Conservation (phyloP, 1,139 yeast species). For the Taphrina confusa region DNA sequence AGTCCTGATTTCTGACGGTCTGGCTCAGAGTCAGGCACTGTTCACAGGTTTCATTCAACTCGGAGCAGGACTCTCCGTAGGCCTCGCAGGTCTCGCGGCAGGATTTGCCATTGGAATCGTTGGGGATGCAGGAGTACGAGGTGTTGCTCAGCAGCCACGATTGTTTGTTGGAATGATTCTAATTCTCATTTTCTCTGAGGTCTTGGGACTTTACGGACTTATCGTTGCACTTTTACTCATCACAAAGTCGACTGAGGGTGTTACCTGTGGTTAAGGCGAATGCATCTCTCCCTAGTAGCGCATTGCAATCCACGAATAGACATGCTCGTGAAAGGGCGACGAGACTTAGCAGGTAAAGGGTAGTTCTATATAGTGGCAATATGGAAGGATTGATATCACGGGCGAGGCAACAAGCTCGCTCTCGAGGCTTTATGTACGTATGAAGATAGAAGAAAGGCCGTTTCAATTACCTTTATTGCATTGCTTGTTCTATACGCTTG, state of each 20-base stretch:
- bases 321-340: too few species aligned
- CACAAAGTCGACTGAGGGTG: conserved; percentile 85
- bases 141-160: conserved; percentile 94
- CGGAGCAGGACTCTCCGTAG: conserved; percentile 93
- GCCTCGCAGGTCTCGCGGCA: conserved; percentile 93
- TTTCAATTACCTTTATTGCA: too few species aligned
- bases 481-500: too few species aligned
- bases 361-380: too few species aligned
- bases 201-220: conserved; percentile 92
- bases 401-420: neutral
- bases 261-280: conserved; percentile 27
- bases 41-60: conserved; percentile 97
- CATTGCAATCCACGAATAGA: too few species aligned
- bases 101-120: conserved; percentile 99
- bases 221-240: conserved; percentile 89
- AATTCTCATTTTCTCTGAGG: conserved; percentile 94
- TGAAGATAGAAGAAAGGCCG: conserved; percentile 9
- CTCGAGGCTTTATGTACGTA: neutral
- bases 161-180: conserved; percentile 89
- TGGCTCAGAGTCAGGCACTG: conserved; percentile 77
- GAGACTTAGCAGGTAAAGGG: too few species aligned
- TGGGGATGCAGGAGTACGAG: conserved; percentile 98
- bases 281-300: too few species aligned
- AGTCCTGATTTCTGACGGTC: conserved; percentile 80
- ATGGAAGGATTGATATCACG: too few species aligned